Percentiles rank a stretch among this genome's conserved stretches.
Evolutionary conservation across 768 basidiomycete genomes (phyloP).

Genomic region (Chlorophyllum brunneum): DNA sequence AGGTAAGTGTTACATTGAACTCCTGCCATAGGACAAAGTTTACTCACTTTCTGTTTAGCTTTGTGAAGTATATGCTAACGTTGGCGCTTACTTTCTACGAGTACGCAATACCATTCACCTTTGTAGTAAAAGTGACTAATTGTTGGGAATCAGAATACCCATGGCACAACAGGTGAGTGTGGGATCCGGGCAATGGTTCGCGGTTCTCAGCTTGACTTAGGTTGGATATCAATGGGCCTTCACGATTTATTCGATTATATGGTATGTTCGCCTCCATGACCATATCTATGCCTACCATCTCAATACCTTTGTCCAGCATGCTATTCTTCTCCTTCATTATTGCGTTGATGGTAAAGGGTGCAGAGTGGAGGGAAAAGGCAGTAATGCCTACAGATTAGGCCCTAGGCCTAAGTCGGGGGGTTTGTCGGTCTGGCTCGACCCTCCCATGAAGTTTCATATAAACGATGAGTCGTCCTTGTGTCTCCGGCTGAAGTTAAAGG

Average conservation of each 20-base stretch:
- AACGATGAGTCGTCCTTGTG: no score
- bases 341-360: slow-evolving; percentile 28
- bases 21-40: no score
- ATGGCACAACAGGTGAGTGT: slow-evolving; percentile 26
- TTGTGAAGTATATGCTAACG: slow-evolving; percentile 29
- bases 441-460: no score
- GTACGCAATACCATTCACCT: slow-evolving; percentile 15
- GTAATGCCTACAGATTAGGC: no score
- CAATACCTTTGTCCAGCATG: slow-evolving; percentile 19
- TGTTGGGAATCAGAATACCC: slow-evolving; percentile 22
- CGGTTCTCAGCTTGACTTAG: slow-evolving; percentile 12
- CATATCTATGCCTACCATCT: background rate
- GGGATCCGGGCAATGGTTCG: background rate
- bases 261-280: slow-evolving; percentile 18
- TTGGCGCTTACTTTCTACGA: slow-evolving; percentile 34
- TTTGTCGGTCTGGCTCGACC: no score
- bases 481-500: no score
- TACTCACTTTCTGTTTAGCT: slow-evolving; percentile 17
- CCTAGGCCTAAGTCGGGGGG: no score
- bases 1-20: slow-evolving; percentile 27
- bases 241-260: slow-evolving; percentile 30
- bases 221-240: slow-evolving; percentile 36
- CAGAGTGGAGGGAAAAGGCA: slow-evolving; percentile 24
- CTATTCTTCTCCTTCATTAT: slow-evolving; percentile 29
- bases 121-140: background rate